Conservation (phyloP, 1,284 basidiomycete genomes). For the Malassezia japonica region DNA sequence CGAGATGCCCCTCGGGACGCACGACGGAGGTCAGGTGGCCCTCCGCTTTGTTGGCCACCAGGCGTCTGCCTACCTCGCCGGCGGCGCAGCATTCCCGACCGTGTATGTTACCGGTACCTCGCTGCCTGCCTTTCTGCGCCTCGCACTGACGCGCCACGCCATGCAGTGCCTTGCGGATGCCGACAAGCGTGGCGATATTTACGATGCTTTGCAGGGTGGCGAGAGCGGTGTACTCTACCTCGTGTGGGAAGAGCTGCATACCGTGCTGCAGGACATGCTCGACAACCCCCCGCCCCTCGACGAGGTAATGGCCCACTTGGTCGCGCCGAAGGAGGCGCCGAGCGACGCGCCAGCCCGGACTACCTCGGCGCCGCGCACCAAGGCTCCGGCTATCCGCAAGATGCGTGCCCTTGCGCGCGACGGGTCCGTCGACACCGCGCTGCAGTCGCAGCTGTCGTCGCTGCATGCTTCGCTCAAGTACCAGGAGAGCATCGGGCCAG, state of each 20-base stretch:
- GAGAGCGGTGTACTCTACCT: conserved; percentile 66
- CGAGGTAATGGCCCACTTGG: conserved; percentile 37
- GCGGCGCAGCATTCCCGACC: conserved; percentile 54
- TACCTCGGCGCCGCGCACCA: conserved; percentile 1
- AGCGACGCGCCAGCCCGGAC: conserved; percentile 13
- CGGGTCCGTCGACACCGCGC: conserved; percentile 55
- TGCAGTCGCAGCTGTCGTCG: conserved; percentile 57
- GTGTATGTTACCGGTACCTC: conserved; percentile 67
- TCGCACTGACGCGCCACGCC: conserved; percentile 64
- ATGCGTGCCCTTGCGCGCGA: conserved; percentile 39
- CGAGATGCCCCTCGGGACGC: conserved; percentile 39
- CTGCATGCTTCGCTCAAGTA: conserved; percentile 68
- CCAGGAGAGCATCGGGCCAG: conserved; percentile 57
- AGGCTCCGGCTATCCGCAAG: not conserved
- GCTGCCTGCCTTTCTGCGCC: conserved; percentile 70
- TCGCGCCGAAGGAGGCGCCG: conserved; percentile 17
- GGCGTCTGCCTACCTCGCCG: conserved; percentile 50
- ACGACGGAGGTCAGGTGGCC: conserved; percentile 52
- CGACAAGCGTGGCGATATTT: conserved; percentile 51
- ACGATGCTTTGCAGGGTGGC: conserved; percentile 57
- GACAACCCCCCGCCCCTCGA: conserved; percentile 44
- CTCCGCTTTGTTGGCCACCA: conserved; percentile 61
- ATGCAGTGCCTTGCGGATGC: conserved; percentile 22
- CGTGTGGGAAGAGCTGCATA: conserved; percentile 64
- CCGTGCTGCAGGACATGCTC: conserved; percentile 28